Evolutionary conservation across 176 grass and related monocot species (phyloP).

Genomic region (Puya raimondii): DNA sequence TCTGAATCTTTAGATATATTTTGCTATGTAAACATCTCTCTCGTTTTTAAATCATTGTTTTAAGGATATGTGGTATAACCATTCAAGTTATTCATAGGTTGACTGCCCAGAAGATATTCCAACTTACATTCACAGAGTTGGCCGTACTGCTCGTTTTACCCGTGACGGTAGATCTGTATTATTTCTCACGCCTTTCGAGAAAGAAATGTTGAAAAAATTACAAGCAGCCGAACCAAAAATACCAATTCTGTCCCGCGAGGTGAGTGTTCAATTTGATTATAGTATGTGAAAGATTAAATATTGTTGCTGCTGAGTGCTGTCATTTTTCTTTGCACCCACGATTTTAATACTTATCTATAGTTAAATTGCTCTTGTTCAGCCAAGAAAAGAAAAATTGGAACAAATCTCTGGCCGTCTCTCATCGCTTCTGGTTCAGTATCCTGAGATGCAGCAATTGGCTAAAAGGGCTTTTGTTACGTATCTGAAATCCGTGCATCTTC

Average conservation of each 20-base stretch:
- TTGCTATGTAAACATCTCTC: not conserved
- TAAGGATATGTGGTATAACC: conserved; percentile 10
- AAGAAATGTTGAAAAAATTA: conserved; percentile 78
- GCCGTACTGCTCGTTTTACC: conserved; percentile 80
- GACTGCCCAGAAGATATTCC: conserved; percentile 75
- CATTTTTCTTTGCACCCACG: not conserved
- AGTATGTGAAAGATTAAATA: too few relatives aligned
- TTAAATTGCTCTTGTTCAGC: conserved; percentile 32
- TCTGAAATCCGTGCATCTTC: conserved; percentile 56
- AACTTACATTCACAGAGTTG: conserved; percentile 89
- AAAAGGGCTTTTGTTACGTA: conserved; percentile 85
- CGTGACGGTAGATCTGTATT: conserved; percentile 71
- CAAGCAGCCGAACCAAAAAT: conserved; percentile 71
- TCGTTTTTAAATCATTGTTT: conserved; percentile 8
- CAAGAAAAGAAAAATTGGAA: conserved; percentile 54
- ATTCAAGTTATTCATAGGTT: conserved; percentile 34
- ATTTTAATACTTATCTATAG: not conserved
- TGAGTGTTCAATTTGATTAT: conserved; percentile 17
- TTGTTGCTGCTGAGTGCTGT: too few relatives aligned
- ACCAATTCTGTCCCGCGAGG: conserved; percentile 51
- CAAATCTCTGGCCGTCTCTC: conserved; percentile 69
- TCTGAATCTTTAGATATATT: too few relatives aligned
- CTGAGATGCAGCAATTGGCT: conserved; percentile 63
- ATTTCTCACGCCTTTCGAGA: conserved; percentile 74
- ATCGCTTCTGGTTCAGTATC: conserved; percentile 63